Evolutionary conservation across 2,329 filamentous ascomycete species (phyloP), one percentile per base, ranked within the genome.

Genomic region (Fusarium siculi): DNA sequence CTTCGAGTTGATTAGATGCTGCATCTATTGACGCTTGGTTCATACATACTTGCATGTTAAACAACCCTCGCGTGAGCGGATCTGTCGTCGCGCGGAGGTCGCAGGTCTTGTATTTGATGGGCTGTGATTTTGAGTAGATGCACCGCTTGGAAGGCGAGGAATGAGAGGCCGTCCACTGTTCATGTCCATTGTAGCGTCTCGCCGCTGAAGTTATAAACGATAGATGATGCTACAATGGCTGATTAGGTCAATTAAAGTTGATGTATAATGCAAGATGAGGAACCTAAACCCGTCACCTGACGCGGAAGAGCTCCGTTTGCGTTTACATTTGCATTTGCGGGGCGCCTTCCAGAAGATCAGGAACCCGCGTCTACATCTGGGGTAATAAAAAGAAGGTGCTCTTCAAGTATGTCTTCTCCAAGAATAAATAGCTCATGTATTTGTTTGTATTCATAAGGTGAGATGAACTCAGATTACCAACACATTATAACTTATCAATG

Each of bases 31-130:
- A 7, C 5, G 10, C 3, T 11, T 10, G 1, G 7, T 18, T 37
- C 43, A 58, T 40, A 80, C 81, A 46, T 78, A 84, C 82, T 83
- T 83, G 80, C 84, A 85, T 37, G 83, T 85, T 71, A 85, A 73
- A 73, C 84, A 85, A 23, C 84, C 83, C 57, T 78, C 76, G 42
- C 76, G 74, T 42, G 76, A 78, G 54, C 76, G 76, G 40, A 76
- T 74, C 47, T 76, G 69, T 57, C 76, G 73, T 18, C 76, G 66
- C n/a, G 72, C 72, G 28, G 74, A 66, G 14, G 67, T 46, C 23
- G 62, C 44, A 37, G 74, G 53, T 30, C 74, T 67, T 34, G 62
- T 50, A 39, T 66, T 70, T 32, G 63, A 59, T 18, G 73, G 47
- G 12, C 44, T 59, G 9, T 57, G 40, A 21, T 28, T 52, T 32